A percentile compares a stretch with the other conserved stretches of the same genome.
These are phyloP conservation scores for Candida piceae DNA, from an alignment of 805 yeast genomes.

Conservation along the genomic window DNA sequence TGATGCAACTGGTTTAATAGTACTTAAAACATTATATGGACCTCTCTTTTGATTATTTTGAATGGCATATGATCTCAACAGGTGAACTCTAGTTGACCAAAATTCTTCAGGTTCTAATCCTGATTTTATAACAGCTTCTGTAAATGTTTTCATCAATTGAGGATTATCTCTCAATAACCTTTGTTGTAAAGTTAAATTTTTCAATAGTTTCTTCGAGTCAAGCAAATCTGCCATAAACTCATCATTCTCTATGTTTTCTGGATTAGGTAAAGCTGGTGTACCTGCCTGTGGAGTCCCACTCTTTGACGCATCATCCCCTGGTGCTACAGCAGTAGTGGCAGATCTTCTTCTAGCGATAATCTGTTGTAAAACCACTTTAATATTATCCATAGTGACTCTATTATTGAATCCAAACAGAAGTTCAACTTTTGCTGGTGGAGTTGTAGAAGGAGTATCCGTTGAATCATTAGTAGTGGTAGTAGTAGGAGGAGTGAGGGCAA, in stretches of 20 bases:
- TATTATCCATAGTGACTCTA: conserved; percentile 69
- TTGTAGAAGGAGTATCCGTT: conserved; percentile 9
- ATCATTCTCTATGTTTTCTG: conserved; percentile 20
- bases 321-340: neutral
- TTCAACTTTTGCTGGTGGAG: conserved; percentile 16
- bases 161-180: conserved; percentile 66
- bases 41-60: conserved; percentile 82
- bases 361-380: conserved; percentile 62
- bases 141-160: conserved; percentile 65
- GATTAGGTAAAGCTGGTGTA: conserved; percentile 7
- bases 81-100: conserved; percentile 79
- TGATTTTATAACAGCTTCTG: conserved; percentile 78
- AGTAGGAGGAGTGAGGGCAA: conserved; percentile 40
- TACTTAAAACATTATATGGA: conserved; percentile 87
- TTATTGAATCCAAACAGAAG: conserved; percentile 61
- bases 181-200: conserved; percentile 76
- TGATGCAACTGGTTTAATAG: conserved; percentile 90
- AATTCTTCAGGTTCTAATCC: conserved; percentile 77
- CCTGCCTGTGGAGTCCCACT: conserved; percentile 8
- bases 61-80: conserved; percentile 80
- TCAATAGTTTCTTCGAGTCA: conserved; percentile 54
- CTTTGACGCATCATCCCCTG: conserved; percentile 26
- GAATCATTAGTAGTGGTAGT: too few relatives aligned
- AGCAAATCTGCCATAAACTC: conserved; percentile 34
- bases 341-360: conserved; percentile 63